Percentiles rank a stretch among this genome's conserved stretches.
phyloP scores from a whole-genome alignment of 1,284 basidiomycete species.

The Malassezia sp. region DNA sequence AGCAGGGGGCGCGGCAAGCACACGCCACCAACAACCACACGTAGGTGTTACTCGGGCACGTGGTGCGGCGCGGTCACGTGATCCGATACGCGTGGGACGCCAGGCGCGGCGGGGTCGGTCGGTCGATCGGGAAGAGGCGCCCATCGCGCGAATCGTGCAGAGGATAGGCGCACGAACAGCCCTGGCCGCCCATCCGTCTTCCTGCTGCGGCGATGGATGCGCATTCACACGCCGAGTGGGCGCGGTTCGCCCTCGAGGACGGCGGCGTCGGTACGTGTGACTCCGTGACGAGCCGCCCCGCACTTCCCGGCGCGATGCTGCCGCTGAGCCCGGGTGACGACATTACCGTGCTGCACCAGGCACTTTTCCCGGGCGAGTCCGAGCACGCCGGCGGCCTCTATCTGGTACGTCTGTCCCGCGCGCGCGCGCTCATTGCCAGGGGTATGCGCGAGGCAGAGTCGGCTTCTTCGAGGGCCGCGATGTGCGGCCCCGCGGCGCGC shows the following conservation, averaged over 20 bases:
- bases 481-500: too few relatives aligned
- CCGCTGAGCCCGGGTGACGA: slow-evolving; percentile 43
- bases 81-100: not conserved
- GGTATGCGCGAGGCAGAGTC: too few relatives aligned
- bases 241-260: slow-evolving; percentile 43
- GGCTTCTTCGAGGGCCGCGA: too few relatives aligned
- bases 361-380: slow-evolving; percentile 8
- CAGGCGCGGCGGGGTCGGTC: not conserved
- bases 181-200: too few relatives aligned
- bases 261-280: slow-evolving; percentile 42
- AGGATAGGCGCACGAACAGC: too few relatives aligned
- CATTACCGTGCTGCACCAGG: slow-evolving; percentile 36
- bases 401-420: slow-evolving; percentile 12
- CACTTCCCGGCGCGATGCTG: slow-evolving; percentile 32
- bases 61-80: slow-evolving; percentile 14
- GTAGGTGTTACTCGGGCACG: slow-evolving; percentile 18
- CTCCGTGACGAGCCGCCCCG: slow-evolving; percentile 38
- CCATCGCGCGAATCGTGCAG: not conserved
- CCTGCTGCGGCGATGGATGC: slow-evolving; percentile 29
- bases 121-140: not conserved
- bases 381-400: slow-evolving; percentile 4
- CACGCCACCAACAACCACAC: slow-evolving; percentile 12
- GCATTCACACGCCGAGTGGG: slow-evolving; percentile 43
- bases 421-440: too few relatives aligned
- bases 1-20: not conserved